Base-by-base conservation (phyloP, 2,329 filamentous ascomycete species). In the Xylariaceae sp. region DNA sequence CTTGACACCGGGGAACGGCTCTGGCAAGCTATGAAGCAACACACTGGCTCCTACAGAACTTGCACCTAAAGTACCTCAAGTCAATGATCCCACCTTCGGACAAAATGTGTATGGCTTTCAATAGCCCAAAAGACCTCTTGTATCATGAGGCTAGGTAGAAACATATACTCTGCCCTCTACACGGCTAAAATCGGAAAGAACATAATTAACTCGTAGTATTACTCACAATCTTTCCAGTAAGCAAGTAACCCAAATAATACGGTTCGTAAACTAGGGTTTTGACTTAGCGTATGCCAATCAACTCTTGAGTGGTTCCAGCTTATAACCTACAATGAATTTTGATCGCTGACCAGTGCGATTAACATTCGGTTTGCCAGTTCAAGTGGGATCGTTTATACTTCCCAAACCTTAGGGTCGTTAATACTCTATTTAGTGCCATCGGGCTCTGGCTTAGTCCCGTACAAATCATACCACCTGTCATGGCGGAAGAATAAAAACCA, bases 401-500 rank as follows among this genome's bases (percentile, higher is more conserved):
- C 13, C 43, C 39, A 53, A 3, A 53, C 4, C 16, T 37, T 24
- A 4, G 37, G 44, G 13, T 43, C 29, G 20, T 45, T 26, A 11
- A 52, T 41, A 20, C 33, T 52, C 35, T 16, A 41, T 6, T 2
- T 42, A 30, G 15, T 11, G 9, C 29, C 48, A 4, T 13, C 20
- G 3, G 20, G 10, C 13, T 16, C 15, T 3, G n/a, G 20, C 3
- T 8, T 7, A 16, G 2, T 3, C 6, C 16, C 10, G 15, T 18
- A 27, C 8, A 21, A n/a, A 20, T 51, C 27, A 18, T 41, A 50
- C 46, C 41, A 55, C 35, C 46, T 55, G 16, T 45, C 40, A 26
- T 35, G 21, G 18, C 30, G 26, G 2, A 51, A 36, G 24, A 51
- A 51, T 2, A 29, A n/a, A 32, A 52, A 24, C 48, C 42, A 43